Base-by-base conservation (phyloP, 1,284 basidiomycete species). In the Marasmius tenuissimus region DNA sequence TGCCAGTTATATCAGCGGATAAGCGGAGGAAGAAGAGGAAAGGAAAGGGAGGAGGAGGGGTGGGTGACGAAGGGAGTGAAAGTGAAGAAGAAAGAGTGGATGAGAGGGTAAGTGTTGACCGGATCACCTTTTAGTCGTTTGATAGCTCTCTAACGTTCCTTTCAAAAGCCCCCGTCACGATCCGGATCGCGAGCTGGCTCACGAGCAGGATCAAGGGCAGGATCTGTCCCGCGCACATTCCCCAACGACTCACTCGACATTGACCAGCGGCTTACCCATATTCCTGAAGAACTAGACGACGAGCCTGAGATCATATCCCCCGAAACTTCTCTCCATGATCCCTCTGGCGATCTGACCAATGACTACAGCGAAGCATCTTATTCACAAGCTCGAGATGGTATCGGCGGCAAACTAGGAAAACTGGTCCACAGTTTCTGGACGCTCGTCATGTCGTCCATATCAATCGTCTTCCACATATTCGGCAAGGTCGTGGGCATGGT, bases 1-100 rank as follows among this genome's bases (percentile, higher is more conserved):
- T 93, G 2, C 91, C 91, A 6, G 81, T 86, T 38, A 80, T 88
- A 18, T 78, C 80, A 9, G 84, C 87, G 61, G 86, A 88, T 72
- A 85, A 76, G 71, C 73, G 65, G 39, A 76, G 77, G 16, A 74
- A 72, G 38, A 76, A 67, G 34, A 70, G 63, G 72, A 66, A 37
- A 73, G 75, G 12, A 68, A 67, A 38, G 75, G 53, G 59, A 39
- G 64, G 73, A 22, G 71, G 64, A 18, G 70, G 63, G 34, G 68
- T 70, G 20, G 75, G 70, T 4, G 74, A 71, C 57, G 69, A 66
- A 14, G 72, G 66, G 65, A 75, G 56, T 68, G 73, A 61, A 34
- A 57, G 59, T 22, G 69, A 63, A 56, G 72, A 69, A 6, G 76
- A 75, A 1, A 79, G 80, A 20, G 81, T 79, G 7, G 77, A 77